Evolutionary conservation across 2,329 filamentous ascomycete species (phyloP).

Genomic region (Penicillium sp.): DNA sequence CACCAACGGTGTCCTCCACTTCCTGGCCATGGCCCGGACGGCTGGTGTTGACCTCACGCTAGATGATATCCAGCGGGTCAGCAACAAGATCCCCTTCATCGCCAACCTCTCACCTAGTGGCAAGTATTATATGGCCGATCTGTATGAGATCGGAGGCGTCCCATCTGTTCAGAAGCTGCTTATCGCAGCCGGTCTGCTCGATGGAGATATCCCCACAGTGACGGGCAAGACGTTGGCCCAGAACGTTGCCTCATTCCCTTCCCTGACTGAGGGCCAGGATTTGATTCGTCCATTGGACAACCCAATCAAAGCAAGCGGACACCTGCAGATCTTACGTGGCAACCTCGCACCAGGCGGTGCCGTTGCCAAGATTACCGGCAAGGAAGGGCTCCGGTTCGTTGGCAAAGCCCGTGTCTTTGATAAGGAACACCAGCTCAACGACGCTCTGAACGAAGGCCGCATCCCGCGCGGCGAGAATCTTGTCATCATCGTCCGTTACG

Average conservation of each 20-base stretch:
- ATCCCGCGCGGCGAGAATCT: conserved; percentile 75
- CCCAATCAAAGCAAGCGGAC: conserved; percentile 82
- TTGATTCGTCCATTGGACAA: conserved; percentile 79
- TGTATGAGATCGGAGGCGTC: conserved; percentile 81
- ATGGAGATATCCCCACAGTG: conserved; percentile 75
- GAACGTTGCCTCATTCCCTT: conserved; percentile 74
- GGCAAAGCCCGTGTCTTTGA: conserved; percentile 82
- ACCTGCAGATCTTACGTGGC: conserved; percentile 82
- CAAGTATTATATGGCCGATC: conserved; percentile 81
- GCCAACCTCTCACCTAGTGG: conserved; percentile 82
- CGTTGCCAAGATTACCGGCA: conserved; percentile 94
- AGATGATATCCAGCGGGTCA: conserved; percentile 78
- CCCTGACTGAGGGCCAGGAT: conserved; percentile 71
- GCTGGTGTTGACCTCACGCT: conserved; percentile 74
- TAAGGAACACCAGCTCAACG: conserved; percentile 76
- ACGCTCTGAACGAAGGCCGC: conserved; percentile 67
- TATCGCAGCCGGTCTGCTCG: conserved; percentile 69
- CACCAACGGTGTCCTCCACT: conserved; percentile 84
- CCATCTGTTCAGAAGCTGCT: conserved; percentile 83
- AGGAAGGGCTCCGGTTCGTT: conserved; percentile 79
- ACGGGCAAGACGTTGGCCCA: conserved; percentile 81
- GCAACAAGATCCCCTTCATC: conserved; percentile 79
- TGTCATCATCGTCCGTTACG: conserved; percentile 87
- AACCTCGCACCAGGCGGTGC: conserved; percentile 86
- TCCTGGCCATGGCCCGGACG: conserved; percentile 85